A percentile compares a stretch with the other conserved stretches of the same genome.
These are phyloP conservation scores for Plectosphaerella cucumerina DNA, from an alignment of 2,329 filamentous ascomycete genomes.

Conservation along the genomic window DNA sequence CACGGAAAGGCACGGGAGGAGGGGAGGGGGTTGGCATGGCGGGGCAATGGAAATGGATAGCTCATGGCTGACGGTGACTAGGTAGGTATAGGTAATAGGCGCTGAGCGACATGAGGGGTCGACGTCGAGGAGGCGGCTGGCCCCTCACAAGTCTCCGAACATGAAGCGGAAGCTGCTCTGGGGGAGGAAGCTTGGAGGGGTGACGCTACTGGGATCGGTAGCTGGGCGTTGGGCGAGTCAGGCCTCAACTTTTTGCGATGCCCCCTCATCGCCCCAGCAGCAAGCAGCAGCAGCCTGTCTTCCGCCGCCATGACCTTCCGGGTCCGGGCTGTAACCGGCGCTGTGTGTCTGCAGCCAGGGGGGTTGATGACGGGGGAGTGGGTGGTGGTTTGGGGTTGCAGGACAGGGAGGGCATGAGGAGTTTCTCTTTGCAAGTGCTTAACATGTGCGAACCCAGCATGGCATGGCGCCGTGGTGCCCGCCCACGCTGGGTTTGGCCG, in stretches of 20 bases:
- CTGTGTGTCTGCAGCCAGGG: neutral
- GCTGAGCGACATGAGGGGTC: neutral
- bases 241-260: constrained; percentile 8
- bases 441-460: too few species aligned
- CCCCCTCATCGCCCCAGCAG: too few species aligned
- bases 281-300: too few species aligned
- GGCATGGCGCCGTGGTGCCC: too few species aligned
- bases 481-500: too few species aligned
- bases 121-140: neutral
- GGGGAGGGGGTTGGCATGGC: neutral
- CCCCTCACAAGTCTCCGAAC: neutral
- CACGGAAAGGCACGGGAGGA: neutral
- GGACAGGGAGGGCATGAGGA: too few species aligned
- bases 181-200: neutral
- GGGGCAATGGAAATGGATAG: neutral
- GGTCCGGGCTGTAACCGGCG: too few species aligned
- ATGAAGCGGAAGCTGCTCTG: neutral
- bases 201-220: neutral
- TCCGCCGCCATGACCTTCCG: too few species aligned
- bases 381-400: too few species aligned
- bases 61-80: neutral
- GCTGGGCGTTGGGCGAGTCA: constrained; percentile 11
- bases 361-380: neutral
- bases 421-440: too few species aligned
- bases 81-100: neutral